Evolutionary conservation across 208 protist species (phyloP), one percentile per base, ranked within the genome.

Genomic region (Leishmania tropica): DNA sequence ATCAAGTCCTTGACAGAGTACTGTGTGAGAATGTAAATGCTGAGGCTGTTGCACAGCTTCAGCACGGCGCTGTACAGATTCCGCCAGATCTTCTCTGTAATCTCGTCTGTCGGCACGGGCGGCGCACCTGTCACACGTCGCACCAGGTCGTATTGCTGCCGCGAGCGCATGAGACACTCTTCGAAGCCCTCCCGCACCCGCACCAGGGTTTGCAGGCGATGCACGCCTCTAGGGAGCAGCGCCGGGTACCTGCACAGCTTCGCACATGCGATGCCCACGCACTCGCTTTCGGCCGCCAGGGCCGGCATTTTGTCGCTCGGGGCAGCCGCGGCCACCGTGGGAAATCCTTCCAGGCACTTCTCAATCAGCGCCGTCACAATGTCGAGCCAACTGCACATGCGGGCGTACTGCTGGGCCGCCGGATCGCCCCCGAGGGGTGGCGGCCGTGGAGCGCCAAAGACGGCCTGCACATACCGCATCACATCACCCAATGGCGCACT

Each of bases 61-160:
- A 74, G 58, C 31, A 85, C 48, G 24, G 78, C 81, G 19, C 81
- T 68, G 40, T 77, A 56, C 2, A 91, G 53, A 17, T 64, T 64
- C 10, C 71, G 19, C 8, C 42, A 17, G 45, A 78, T 37, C 45
- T 60, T 53, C 47, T 81, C 76, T 24, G 65, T 3, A 28, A 85
- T 8, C 37, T 81, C 58, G n/a, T 81, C 78, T 58, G 75, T 67
- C 10, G 51, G n/a, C 74, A 87, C 81, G 11, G 78, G 51, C 2
- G 85, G 85, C 3, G 85, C 84, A 3, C 90, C 90, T 37, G 78
- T 92, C 7, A 94, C 87, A 64, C 76, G 48, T 35, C 84, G 84
- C 67, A 92, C 87, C 17, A 72, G 75, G 53, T 81, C 76, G 72
- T 91, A 92, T 68, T 83, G 79, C 54, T 64, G 78, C 21, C 80